These are phyloP conservation scores for Zancudomyces culisetae DNA, from an alignment of 371 early-diverging fungal species.

Conservation along the genomic window DNA sequence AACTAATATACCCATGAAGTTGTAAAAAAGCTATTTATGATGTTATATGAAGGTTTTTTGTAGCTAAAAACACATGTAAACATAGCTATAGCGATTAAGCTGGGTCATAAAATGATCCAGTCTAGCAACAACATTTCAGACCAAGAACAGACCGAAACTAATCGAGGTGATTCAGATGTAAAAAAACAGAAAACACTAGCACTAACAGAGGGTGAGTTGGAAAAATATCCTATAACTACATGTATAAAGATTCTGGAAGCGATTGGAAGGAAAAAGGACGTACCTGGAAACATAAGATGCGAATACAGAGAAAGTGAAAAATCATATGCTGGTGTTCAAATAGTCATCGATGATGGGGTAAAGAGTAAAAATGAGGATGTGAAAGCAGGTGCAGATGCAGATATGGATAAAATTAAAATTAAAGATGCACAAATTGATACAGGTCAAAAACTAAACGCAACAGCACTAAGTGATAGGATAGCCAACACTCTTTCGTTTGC, in stretches of 20 bases:
- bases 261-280: not conserved
- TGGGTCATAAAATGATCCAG: too few species aligned
- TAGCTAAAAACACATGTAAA: too few species aligned
- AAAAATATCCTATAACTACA: not conserved
- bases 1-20: too few species aligned
- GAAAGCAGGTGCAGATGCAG: not conserved
- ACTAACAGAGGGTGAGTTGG: not conserved
- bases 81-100: too few species aligned
- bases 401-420: not conserved
- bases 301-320: not conserved
- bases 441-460: too few species aligned
- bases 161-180: too few species aligned
- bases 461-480: not conserved
- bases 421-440: too few species aligned
- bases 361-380: not conserved
- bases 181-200: not conserved
- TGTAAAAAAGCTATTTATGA: too few species aligned
- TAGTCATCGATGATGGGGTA: not conserved
- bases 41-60: too few species aligned
- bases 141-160: too few species aligned
- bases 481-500: not conserved
- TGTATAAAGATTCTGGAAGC: too few species aligned
- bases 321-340: not conserved
- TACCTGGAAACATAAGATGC: not conserved
- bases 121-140: too few species aligned